Conservation (phyloP, 352 stramenopile genomes). For the Sclerospora graminicola region DNA sequence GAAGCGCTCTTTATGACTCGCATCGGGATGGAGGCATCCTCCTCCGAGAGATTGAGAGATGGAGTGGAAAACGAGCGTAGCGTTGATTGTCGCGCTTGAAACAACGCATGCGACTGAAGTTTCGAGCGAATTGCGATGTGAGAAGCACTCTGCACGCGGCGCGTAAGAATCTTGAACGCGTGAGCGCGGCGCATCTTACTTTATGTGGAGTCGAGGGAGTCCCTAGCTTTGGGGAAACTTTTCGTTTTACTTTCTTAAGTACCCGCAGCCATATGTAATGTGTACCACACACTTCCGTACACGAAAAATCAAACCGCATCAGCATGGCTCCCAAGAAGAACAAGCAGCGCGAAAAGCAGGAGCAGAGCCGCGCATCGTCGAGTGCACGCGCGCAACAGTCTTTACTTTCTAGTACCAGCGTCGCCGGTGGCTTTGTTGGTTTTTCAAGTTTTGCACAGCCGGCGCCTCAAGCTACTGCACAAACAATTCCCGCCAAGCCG, state of each 20-base stretch:
- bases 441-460: conserved; percentile 55
- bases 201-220: no score
- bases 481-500: conserved; percentile 6
- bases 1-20: conserved; percentile 23
- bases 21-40: conserved; percentile 17
- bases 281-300: conserved; percentile 2
- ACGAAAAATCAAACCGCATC: neutral
- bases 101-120: conserved; percentile 6
- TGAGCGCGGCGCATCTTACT: conserved; percentile 40
- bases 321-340: conserved; percentile 60
- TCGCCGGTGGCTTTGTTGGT: conserved; percentile 37
- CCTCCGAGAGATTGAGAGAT: conserved; percentile 19
- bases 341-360: conserved; percentile 83
- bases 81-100: conserved; percentile 1
- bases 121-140: neutral
- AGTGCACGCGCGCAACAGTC: conserved; percentile 63
- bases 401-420: conserved; percentile 24
- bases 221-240: no score
- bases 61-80: conserved; percentile 26
- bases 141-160: conserved; percentile 1
- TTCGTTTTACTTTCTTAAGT: no score
- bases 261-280: neutral
- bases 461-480: conserved; percentile 6
- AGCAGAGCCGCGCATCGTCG: conserved; percentile 73
- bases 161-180: conserved; percentile 33